A percentile compares a stretch with the other conserved stretches of the same genome.
These are phyloP conservation scores for Bipolaris zeicola DNA, from an alignment of 2,329 filamentous ascomycete species.

Conservation along the genomic window DNA sequence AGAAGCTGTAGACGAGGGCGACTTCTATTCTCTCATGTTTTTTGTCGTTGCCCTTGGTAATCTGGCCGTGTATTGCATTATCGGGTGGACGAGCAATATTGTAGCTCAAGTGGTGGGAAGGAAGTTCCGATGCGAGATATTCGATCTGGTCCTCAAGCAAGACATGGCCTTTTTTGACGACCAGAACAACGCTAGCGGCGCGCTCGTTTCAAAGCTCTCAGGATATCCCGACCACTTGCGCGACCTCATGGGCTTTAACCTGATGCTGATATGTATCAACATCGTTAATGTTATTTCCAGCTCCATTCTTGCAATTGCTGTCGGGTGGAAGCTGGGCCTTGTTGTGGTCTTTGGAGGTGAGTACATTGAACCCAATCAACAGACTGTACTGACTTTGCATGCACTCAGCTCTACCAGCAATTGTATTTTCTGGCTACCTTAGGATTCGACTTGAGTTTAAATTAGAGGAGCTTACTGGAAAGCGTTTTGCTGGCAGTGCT, in stretches of 20 bases:
- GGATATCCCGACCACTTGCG: conserved; percentile 83
- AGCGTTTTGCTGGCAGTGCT: conserved; percentile 63
- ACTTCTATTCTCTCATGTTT: conserved; percentile 63
- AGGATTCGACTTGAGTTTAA: conserved; percentile 89
- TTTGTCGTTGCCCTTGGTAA: conserved; percentile 59
- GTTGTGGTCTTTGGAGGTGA: conserved; percentile 70
- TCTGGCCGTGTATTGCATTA: conserved; percentile 51
- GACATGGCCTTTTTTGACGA: conserved; percentile 91
- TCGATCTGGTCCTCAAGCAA: conserved; percentile 86
- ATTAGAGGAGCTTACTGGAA: conserved; percentile 71
- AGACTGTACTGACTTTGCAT: neutral
- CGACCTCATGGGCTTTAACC: conserved; percentile 83
- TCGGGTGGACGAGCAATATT: conserved; percentile 55
- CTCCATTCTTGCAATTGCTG: conserved; percentile 69
- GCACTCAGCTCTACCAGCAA: conserved; percentile 23
- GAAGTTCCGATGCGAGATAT: conserved; percentile 60
- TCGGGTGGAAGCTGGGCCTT: conserved; percentile 87
- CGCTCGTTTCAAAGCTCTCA: conserved; percentile 70
- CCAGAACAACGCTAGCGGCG: conserved; percentile 86
- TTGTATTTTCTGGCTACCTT: conserved; percentile 71
- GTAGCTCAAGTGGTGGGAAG: conserved; percentile 50
- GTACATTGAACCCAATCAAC: neutral
- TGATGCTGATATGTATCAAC: conserved; percentile 85
- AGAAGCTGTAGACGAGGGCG: conserved; percentile 49
- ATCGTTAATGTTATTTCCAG: conserved; percentile 78